A percentile compares a stretch with the other conserved stretches of the same genome.
phyloP scores from a whole-genome alignment of 2,329 filamentous ascomycete genomes.

The Penicillium sp. region DNA sequence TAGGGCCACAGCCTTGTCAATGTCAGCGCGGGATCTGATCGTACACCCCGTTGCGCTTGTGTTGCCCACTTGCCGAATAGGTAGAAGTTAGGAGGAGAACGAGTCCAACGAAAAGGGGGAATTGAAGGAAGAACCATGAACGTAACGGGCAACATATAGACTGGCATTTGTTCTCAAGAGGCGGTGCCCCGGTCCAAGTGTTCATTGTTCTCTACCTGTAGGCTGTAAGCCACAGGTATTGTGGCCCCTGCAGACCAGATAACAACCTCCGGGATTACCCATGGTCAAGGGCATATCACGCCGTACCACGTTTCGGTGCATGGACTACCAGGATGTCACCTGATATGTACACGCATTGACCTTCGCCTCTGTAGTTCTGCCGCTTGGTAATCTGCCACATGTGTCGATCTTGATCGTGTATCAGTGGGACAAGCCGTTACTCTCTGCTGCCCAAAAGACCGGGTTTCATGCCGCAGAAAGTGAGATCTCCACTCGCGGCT shows the following conservation, averaged over 20 bases:
- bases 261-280: conserved; percentile 15
- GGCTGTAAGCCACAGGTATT: neutral
- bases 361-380: neutral
- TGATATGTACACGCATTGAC: conserved; percentile 13
- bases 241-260: conserved; percentile 14
- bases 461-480: conserved; percentile 3
- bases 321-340: conserved; percentile 19
- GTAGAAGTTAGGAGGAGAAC: neutral
- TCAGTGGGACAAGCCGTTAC: conserved; percentile 17
- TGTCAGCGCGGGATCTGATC: conserved; percentile 10
- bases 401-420: conserved; percentile 10
- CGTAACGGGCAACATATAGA: neutral
- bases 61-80: neutral
- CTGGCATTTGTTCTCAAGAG: neutral
- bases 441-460: conserved; percentile 32
- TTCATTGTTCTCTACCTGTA: neutral
- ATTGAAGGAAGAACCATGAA: neutral
- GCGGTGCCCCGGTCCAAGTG: neutral
- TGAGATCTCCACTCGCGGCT: conserved; percentile 21
- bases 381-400: neutral
- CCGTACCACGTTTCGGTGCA: conserved; percentile 28
- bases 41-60: conserved; percentile 8
- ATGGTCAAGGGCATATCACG: conserved; percentile 21
- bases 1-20: conserved; percentile 12
- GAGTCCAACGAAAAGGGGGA: neutral